These are phyloP conservation scores for Cicer bijugum DNA, from an alignment of 306 rosid species.

Conservation along the genomic window DNA sequence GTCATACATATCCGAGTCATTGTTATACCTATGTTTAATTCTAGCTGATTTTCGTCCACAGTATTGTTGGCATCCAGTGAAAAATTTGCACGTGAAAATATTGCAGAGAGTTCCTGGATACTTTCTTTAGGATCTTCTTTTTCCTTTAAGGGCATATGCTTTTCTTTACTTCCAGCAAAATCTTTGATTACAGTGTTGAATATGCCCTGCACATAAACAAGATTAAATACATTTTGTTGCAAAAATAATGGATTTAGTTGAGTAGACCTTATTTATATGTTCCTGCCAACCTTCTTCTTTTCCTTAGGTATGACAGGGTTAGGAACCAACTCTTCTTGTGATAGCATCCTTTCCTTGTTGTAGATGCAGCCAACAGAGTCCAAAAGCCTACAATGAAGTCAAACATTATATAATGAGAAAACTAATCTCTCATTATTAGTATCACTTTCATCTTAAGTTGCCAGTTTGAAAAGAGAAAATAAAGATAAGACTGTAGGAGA, in stretches of 20 bases:
- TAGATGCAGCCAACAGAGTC: constrained; percentile 60
- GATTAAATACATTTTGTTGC: constrained; percentile 13
- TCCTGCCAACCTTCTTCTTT: constrained; percentile 70
- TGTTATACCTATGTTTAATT: constrained; percentile 67
- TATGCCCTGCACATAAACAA: constrained; percentile 60
- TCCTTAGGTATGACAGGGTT: constrained; percentile 56
- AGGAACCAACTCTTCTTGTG: constrained; percentile 54
- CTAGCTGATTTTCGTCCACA: constrained; percentile 52
- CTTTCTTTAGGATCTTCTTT: constrained; percentile 64
- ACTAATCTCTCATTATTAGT: constrained; percentile 9
- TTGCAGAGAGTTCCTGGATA: constrained; percentile 57
- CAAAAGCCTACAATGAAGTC: constrained; percentile 59
- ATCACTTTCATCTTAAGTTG: constrained; percentile 18
- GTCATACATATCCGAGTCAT: constrained; percentile 9
- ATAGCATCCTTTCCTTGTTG: constrained; percentile 54
- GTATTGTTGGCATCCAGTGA: constrained; percentile 45
- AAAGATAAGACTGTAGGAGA: constrained; percentile 2
- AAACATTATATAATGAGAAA: constrained; percentile 15
- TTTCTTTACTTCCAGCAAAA: constrained; percentile 70
- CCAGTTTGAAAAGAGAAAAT: constrained; percentile 8
- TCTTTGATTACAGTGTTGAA: constrained; percentile 82
- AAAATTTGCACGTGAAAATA: constrained; percentile 70
- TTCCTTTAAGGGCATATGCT: constrained; percentile 59
- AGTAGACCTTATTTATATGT: constrained; percentile 6
- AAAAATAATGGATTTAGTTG: constrained; percentile 3